Percentiles rank a stretch among this genome's conserved stretches.
phyloP scores from a whole-genome alignment of 768 basidiomycete species.

The Crassisporium funariophilum region DNA sequence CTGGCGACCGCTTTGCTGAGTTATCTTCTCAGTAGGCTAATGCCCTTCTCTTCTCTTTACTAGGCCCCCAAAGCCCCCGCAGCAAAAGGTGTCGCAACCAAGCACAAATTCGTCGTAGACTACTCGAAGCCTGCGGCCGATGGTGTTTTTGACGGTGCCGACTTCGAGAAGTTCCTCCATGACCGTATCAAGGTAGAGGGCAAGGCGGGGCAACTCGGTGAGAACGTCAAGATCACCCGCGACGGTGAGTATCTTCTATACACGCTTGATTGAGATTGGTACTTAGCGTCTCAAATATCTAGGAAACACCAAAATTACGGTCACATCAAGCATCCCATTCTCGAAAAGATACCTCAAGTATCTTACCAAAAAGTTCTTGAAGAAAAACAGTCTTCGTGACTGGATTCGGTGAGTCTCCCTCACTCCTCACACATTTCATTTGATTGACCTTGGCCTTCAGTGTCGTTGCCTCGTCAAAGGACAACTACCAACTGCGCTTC shows the following conservation, averaged over 20 bases:
- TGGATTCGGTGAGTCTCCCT: conserved; percentile 79
- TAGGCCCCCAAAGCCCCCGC: conserved; percentile 66
- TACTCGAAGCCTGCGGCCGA: conserved; percentile 77
- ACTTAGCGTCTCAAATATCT: conserved; percentile 6
- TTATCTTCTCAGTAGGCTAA: conserved; percentile 91
- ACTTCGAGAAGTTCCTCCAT: conserved; percentile 85
- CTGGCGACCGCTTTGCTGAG: conserved; percentile 84
- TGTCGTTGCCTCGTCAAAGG: conserved; percentile 93
- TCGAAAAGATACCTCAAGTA: conserved; percentile 99
- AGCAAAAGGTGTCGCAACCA: conserved; percentile 53
- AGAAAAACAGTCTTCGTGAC: conserved; percentile 94
- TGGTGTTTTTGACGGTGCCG: conserved; percentile 61
- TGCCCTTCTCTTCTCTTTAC: conserved; percentile 34
- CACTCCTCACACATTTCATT: background rate
- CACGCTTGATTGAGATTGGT: background rate
- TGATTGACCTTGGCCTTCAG: conserved; percentile 32
- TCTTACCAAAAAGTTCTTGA: conserved; percentile 98
- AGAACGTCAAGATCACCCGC: conserved; percentile 82
- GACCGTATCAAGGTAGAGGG: conserved; percentile 94
- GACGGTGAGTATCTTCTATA: conserved; percentile 62
- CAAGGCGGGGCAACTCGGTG: conserved; percentile 90
- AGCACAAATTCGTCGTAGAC: conserved; percentile 83
- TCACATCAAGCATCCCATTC: conserved; percentile 85
- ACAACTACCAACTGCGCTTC: conserved; percentile 93
- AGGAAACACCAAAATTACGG: conserved; percentile 83